Conservation (phyloP, 345 rosid species). For the Euphorbia tirucalli region DNA sequence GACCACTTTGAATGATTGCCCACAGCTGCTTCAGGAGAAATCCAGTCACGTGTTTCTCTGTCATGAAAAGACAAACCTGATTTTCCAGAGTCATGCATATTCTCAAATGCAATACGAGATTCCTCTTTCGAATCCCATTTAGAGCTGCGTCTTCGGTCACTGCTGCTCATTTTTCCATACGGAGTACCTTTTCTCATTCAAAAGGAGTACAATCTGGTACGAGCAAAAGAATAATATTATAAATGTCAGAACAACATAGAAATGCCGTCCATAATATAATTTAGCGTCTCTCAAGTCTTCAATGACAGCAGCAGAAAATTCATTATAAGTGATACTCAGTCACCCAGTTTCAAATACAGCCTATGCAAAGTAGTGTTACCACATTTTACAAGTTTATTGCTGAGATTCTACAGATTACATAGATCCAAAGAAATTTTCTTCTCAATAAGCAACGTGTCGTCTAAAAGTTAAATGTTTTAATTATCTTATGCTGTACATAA, state of each 20-base stretch:
- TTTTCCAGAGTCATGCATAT: conserved; percentile 38
- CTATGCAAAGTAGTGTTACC: not conserved
- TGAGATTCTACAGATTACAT: not conserved
- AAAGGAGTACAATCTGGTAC: conserved; percentile 19
- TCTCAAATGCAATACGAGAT: conserved; percentile 39
- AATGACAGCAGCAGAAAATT: not conserved
- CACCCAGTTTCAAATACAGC: not conserved
- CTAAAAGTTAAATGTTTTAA: not conserved
- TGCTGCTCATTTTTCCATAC: conserved; percentile 51
- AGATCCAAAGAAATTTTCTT: not conserved
- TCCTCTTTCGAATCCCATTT: conserved; percentile 85
- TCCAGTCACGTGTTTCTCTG: conserved; percentile 46
- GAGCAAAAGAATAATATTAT: conserved; percentile 11
- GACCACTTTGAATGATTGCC: conserved; percentile 52
- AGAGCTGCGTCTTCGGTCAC: conserved; percentile 58
- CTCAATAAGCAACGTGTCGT: not conserved
- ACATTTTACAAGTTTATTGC: not conserved
- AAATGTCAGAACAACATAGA: not conserved
- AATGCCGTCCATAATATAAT: not conserved
- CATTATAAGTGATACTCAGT: not conserved
- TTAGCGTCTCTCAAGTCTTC: not conserved
- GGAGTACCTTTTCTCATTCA: conserved; percentile 18
- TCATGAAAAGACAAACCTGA: conserved; percentile 39
- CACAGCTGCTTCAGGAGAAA: conserved; percentile 42
- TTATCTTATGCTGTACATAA: not conserved